Conservation (phyloP, 345 rosid genomes). For the Gossypium ekmanianum region DNA sequence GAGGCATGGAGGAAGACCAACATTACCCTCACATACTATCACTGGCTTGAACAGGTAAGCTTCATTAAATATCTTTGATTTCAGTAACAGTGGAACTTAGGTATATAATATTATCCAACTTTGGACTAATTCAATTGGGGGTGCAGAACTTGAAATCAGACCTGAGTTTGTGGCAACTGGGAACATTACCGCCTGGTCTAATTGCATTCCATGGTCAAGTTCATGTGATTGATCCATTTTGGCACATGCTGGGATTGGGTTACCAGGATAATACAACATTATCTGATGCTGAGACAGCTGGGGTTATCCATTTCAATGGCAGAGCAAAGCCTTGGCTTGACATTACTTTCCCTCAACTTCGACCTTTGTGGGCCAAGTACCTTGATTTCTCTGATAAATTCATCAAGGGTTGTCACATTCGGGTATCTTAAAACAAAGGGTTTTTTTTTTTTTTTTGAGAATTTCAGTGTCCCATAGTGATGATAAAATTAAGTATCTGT, state of each 20-base stretch:
- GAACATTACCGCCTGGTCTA: slow-evolving; percentile 90
- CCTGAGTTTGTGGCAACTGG: slow-evolving; percentile 95
- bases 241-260: slow-evolving; percentile 98
- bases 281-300: slow-evolving; percentile 64
- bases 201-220: slow-evolving; percentile 94
- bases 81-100: no score
- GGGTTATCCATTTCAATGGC: slow-evolving; percentile 90
- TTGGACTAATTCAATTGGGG: slow-evolving; percentile 3
- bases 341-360: slow-evolving; percentile 77
- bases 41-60: slow-evolving; percentile 84
- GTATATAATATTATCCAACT: no score
- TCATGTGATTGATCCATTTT: slow-evolving; percentile 77
- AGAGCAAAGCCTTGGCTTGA: slow-evolving; percentile 99
- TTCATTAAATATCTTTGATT: not conserved
- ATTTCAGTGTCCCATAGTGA: not conserved
- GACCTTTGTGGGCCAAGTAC: slow-evolving; percentile 80
- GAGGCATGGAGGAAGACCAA: slow-evolving; percentile 91
- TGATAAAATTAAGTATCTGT: slow-evolving; percentile 24
- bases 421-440: slow-evolving; percentile 38
- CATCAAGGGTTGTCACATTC: slow-evolving; percentile 78
- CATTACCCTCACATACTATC: slow-evolving; percentile 77
- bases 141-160: slow-evolving; percentile 91
- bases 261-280: slow-evolving; percentile 76
- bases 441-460: not conserved
- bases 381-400: slow-evolving; percentile 84